Evolutionary conservation across 78 protist species (phyloP).

Genomic region (Tieghemostelium lacteum): DNA sequence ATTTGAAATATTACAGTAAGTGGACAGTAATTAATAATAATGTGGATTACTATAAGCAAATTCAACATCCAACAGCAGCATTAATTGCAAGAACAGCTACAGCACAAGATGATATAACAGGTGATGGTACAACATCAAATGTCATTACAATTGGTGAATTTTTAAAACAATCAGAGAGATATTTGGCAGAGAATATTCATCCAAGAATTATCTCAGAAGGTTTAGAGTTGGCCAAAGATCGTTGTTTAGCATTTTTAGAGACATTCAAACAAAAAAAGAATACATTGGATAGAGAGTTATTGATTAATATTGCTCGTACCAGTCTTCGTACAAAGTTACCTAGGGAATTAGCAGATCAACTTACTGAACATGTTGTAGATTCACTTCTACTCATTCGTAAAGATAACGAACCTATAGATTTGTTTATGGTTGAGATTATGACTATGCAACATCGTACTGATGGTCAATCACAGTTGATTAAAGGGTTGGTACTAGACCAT

Average conservation of each 20-base stretch:
- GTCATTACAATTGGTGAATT: slow-evolving; percentile 99
- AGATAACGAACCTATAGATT: slow-evolving; percentile 90
- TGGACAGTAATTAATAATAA: neutral
- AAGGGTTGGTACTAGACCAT: slow-evolving; percentile 99
- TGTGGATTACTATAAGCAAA: slow-evolving; percentile 87
- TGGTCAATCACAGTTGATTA: slow-evolving; percentile 89
- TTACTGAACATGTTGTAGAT: slow-evolving; percentile 95
- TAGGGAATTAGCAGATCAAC: slow-evolving; percentile 84
- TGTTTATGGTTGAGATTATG: slow-evolving; percentile 99
- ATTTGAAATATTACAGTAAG: neutral
- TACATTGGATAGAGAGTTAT: slow-evolving; percentile 87
- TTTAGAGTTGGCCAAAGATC: slow-evolving; percentile 93
- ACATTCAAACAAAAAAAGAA: slow-evolving; percentile 52
- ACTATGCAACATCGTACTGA: slow-evolving; percentile 96
- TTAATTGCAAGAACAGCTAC: slow-evolving; percentile 99
- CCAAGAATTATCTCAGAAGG: slow-evolving; percentile 98
- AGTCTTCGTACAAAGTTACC: slow-evolving; percentile 95
- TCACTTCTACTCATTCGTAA: slow-evolving; percentile 91
- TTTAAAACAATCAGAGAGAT: slow-evolving; percentile 94
- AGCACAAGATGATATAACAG: slow-evolving; percentile 99
- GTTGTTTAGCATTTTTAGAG: slow-evolving; percentile 85
- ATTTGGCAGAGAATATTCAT: slow-evolving; percentile 97
- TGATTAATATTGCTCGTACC: slow-evolving; percentile 94
- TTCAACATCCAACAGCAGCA: slow-evolving; percentile 99
- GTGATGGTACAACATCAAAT: slow-evolving; percentile 99